Base-by-base conservation (phyloP, 2,329 filamentous ascomycete genomes). In the Epichloe elymi region DNA sequence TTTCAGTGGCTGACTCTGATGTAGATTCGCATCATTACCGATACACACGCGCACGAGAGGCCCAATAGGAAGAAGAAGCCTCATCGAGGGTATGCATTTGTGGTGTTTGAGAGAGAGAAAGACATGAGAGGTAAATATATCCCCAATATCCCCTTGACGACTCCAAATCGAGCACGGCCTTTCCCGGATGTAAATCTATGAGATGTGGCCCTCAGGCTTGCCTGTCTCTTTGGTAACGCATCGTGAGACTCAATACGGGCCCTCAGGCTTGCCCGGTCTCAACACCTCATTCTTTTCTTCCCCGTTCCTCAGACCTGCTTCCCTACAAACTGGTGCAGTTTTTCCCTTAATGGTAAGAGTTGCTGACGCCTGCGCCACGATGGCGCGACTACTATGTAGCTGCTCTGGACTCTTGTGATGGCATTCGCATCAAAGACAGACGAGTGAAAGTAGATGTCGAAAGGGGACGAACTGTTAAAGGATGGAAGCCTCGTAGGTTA, bases 381-480 rank as follows among this genome's bases (percentile, higher is more conserved):
- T 72, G 74, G 75, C 72, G 75, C 74, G 72, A 69, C 70, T 68
- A 65, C 68, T 68, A 76, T 51, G 71, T 78, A 95, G 93, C 90
- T 76, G 93, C 93, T 69, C 83, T 96, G 75, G 95, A 83, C 62
- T 70, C 75, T 59, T 82, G 78, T 66, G 90, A 97, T 76, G 88
- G 88, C 58, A 86, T 95, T 63, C 83, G 85, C 59, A 95, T 98
- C 71, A 94, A 89, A 66, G 90, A 94, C 65, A 83, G 91, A 63
- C 83, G 85, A 61, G 87, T 97, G 62, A 82, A 95, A 64, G 89
- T 97, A 62, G 93, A 98, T 65, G 91, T 97, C 54, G 93, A 98
- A 71, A 84, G 93, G 63, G 93, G 93, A 58, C 85, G 93, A 59
- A 97, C 93, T 35, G 88, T 96, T 40, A 86, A 87, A 63, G 88